phyloP scores from a whole-genome alignment of 192 early-diverging fungal genomes.

The Phycomyces blakesleeanus region DNA sequence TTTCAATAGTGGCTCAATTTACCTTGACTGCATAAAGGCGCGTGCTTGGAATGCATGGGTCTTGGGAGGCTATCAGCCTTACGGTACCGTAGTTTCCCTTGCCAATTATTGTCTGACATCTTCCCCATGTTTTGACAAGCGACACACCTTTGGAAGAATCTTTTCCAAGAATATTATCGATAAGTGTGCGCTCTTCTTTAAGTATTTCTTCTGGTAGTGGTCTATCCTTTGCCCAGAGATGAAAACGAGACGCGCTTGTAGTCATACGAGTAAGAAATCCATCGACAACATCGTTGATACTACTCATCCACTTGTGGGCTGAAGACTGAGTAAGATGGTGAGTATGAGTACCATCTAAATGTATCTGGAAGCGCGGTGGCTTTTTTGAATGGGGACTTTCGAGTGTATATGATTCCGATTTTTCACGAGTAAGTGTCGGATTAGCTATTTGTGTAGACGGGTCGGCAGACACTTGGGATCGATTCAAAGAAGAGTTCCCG shows the following conservation, averaged over 20 bases:
- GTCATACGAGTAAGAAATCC: neutral
- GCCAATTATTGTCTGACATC: neutral
- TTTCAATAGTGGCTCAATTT: neutral
- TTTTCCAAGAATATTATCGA: conserved; percentile 32
- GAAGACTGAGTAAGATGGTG: conserved; percentile 16
- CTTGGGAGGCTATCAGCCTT: conserved; percentile 29
- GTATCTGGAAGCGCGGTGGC: conserved; percentile 16
- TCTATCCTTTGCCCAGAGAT: conserved; percentile 4
- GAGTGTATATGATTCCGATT: neutral
- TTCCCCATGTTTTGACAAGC: too few species aligned
- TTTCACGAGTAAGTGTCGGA: neutral
- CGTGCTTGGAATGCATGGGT: conserved; percentile 27
- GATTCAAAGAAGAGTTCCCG: neutral
- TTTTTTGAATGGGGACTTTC: neutral
- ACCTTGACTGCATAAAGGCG: conserved; percentile 39
- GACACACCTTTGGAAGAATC: conserved; percentile 20
- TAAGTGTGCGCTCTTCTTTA: conserved; percentile 18
- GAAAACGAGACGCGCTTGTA: conserved; percentile 1
- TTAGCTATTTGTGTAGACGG: too few species aligned
- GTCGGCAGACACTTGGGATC: too few species aligned
- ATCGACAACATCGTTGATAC: neutral
- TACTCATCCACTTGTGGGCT: conserved; percentile 1
- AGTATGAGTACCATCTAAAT: conserved; percentile 16
- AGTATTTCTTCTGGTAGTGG: neutral
- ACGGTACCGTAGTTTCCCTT: conserved; percentile 26